These are phyloP conservation scores for Imleria badia DNA, from an alignment of 768 basidiomycete species.

Conservation along the genomic window DNA sequence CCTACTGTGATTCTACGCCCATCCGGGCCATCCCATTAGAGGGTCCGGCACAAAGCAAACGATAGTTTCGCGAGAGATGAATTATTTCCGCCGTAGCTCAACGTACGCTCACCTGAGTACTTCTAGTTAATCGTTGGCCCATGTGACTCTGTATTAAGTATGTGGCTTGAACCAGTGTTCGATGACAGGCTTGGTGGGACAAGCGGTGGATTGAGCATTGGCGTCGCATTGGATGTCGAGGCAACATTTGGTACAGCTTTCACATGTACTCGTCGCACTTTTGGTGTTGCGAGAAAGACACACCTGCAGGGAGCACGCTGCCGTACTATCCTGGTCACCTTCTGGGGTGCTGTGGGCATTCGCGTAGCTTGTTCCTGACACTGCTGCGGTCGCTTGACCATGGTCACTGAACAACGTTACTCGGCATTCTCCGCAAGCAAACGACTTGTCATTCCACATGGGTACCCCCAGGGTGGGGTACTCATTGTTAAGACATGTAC, in stretches of 20 bases:
- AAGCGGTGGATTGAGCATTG: conserved; percentile 55
- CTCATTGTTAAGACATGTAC: too few relatives aligned
- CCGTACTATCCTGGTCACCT: too few relatives aligned
- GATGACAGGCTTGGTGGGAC: conserved; percentile 54
- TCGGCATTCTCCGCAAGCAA: too few relatives aligned
- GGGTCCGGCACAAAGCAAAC: too few relatives aligned
- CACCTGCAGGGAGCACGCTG: conserved; percentile 63
- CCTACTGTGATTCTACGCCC: too few relatives aligned
- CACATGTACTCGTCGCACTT: conserved; percentile 54
- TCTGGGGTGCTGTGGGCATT: neutral
- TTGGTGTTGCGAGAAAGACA: conserved; percentile 65
- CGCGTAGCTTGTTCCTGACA: conserved; percentile 28
- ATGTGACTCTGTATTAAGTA: conserved; percentile 7
- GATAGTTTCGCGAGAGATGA: too few relatives aligned
- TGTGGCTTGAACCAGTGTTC: conserved; percentile 53
- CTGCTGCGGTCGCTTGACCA: neutral
- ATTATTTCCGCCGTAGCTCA: too few relatives aligned
- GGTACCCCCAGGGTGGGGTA: too few relatives aligned
- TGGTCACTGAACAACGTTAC: neutral
- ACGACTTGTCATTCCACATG: too few relatives aligned
- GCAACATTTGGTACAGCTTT: conserved; percentile 63
- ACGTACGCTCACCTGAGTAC: too few relatives aligned
- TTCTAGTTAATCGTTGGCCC: too few relatives aligned
- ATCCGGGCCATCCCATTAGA: too few relatives aligned
- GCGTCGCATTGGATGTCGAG: conserved; percentile 49